Percentiles rank a stretch among this genome's conserved stretches.
Conservation (phyloP, 495 filamentous ascomycete species). For the Penicillium diatomitis region DNA sequence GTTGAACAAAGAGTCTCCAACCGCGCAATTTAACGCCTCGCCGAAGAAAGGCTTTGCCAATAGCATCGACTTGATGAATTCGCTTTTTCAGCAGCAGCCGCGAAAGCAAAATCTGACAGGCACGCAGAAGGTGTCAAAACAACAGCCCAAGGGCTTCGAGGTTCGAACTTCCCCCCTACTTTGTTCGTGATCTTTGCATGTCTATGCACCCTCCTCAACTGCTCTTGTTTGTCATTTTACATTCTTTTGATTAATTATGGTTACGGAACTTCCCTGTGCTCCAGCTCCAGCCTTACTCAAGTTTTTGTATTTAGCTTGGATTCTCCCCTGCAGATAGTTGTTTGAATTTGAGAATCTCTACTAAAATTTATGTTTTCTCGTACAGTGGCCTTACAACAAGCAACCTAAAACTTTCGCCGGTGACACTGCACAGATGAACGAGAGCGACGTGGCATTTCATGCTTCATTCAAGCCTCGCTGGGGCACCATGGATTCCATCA, state of each 20-base stretch:
- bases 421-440: conserved; percentile 47
- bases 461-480: conserved; percentile 66
- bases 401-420: conserved; percentile 53
- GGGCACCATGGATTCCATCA: conserved; percentile 62
- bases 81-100: conserved; percentile 57
- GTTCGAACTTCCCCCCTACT: conserved; percentile 51
- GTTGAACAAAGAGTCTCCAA: conserved; percentile 26
- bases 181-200: conserved; percentile 11
- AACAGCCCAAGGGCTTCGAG: conserved; percentile 57
- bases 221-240: too few relatives aligned
- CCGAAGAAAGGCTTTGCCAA: conserved; percentile 57
- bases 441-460: conserved; percentile 51
- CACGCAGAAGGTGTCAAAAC: conserved; percentile 31
- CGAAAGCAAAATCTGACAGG: conserved; percentile 27
- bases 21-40: conserved; percentile 16
- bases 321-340: conserved; percentile 16
- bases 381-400: conserved; percentile 83
- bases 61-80: conserved; percentile 88
- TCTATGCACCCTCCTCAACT: background rate
- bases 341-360: conserved; percentile 18
- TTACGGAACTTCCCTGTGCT: too few relatives aligned
- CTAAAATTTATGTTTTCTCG: conserved; percentile 35
- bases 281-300: too few relatives aligned
- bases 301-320: conserved; percentile 17
- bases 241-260: too few relatives aligned